These are phyloP conservation scores for Pythium phragmiticola DNA, from an alignment of 352 stramenopile species.

Conservation along the genomic window DNA sequence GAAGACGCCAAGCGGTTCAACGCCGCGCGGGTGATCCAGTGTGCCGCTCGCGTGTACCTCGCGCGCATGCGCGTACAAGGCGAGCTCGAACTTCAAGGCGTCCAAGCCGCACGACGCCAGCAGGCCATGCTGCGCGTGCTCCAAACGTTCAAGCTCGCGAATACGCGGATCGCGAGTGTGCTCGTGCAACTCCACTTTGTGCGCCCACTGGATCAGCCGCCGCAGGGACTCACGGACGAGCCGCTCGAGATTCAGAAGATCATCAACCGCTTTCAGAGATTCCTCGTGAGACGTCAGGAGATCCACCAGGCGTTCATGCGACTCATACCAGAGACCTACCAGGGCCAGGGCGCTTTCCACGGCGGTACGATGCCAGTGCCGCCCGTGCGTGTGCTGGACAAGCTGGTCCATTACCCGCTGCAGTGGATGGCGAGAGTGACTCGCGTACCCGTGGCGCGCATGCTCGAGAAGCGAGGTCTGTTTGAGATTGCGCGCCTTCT, in stretches of 20 bases:
- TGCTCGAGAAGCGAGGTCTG: constrained; percentile 52
- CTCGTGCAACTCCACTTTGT: constrained; percentile 72
- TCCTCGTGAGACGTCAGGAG: constrained; percentile 48
- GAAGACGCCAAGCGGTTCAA: constrained; percentile 68
- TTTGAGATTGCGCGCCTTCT: constrained; percentile 53
- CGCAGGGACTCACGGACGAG: constrained; percentile 46
- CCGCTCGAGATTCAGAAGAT: constrained; percentile 58
- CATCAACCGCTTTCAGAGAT: constrained; percentile 54
- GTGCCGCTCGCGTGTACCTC: constrained; percentile 65
- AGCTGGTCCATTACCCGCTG: constrained; percentile 62
- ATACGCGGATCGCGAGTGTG: constrained; percentile 65
- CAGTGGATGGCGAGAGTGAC: constrained; percentile 53
- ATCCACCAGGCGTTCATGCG: constrained; percentile 47
- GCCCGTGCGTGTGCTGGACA: constrained; percentile 56
- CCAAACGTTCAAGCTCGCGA: constrained; percentile 54
- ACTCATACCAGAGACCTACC: constrained; percentile 52
- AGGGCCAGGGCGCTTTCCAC: constrained; percentile 37
- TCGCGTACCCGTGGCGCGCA: constrained; percentile 45
- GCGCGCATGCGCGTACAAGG: constrained; percentile 55
- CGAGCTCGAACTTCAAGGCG: constrained; percentile 65
- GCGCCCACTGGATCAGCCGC: constrained; percentile 46
- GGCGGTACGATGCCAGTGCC: constrained; percentile 49
- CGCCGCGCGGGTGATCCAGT: constrained; percentile 73
- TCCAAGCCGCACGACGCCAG: constrained; percentile 62
- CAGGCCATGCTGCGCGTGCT: constrained; percentile 49